Evolutionary conservation across 805 yeast genomes (phyloP), one percentile per base, ranked within the genome.

Genomic region (Nakazawaea molendinolei): DNA sequence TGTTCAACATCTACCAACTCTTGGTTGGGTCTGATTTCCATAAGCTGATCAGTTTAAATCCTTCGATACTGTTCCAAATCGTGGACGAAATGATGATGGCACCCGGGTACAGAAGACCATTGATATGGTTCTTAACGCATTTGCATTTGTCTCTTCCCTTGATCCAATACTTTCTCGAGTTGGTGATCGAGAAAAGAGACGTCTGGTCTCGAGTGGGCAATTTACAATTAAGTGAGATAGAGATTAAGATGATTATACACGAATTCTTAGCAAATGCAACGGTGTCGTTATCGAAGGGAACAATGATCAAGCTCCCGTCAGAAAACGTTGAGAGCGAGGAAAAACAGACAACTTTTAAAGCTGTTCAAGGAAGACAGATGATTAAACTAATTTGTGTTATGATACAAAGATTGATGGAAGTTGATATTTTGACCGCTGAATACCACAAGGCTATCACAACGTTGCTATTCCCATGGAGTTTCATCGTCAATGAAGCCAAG

Each of bases 11-110:
- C 12, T 70, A 74, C 47, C 61, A 64, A 38, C 63, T 74, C 58
- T 61, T 69, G 25, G 50, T 60, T 7, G 64, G 60, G 38, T 51
- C 50, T 53, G 60, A 62, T 2, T 76, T 79, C 50, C 80, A 74
- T 43, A 60, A 67, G 26, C 59, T 77, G 39, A 47, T 79, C 14
- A 63, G 63, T 17, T 56, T 60, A 38, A 77, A 79, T 49, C 74
- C 74, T 5, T 59, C 65, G 8, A 56, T 76, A 3, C 69, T 78
- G 0, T 70, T 74, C 50, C 60, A 69, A 13, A 59, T 80, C 35
- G 59, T 80, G 51, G 87, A 80, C 53, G 90, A 83, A 54, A 58
- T 83, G 65, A 59, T 82, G 36, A 79, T 81, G 85, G 71, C 77
- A 34, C 59, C 61, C 38, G 86, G 86, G 0, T 70, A 66, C 45